Base-by-base conservation (phyloP, 306 rosid species). In the Casuarina cunninghamiana region DNA sequence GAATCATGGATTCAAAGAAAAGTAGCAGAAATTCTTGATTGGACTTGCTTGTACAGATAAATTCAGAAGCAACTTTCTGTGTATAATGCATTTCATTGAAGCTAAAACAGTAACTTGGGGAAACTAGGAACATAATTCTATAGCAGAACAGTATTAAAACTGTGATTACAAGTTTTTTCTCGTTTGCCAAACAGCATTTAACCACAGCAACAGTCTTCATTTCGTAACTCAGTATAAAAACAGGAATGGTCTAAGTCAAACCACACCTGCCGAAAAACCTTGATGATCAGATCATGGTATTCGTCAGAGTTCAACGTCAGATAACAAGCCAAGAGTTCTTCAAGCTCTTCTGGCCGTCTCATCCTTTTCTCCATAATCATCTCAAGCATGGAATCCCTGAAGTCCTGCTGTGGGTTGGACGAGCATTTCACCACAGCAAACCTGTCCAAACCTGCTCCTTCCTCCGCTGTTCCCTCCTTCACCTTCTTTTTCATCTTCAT, bases 311-410 rank as follows among this genome's bases (percentile, higher is more conserved):
- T 95, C 91, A 95, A 62, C 46, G 97, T 91, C 70, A 95, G 88
- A 81, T 89, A 93, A 75, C 96, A 87, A 81, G 97, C 91, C 83
- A 95, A 80, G 37, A 95, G 91, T 53, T 93, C 97, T 81, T 95
- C 97, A 82, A 89, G 86, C 79, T 95, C 96, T 71, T 88, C 91
- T 8, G 93, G 87, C 45, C 76, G 73, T 17, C 81, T 86, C 26
- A 93, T 84, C 78, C 81, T 78, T 49, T 83, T 89, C 89, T 88
- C 97, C 71, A 32, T 85, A 45, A 95, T 89, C 99, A 95, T 95
- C 84, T 95, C 97, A 15, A 91, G 82, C 96, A 95, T 95, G 69
- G 99, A 95, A n/a, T 93, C 97, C 80, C 91, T 89, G 87, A 95
- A 95, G 81, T 95, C 99, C 72, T 93, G 71, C 54, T 76, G 92